Evolutionary conservation across 495 filamentous ascomycete species (phyloP).

Genomic region (Parathielavia hyrcaniae): DNA sequence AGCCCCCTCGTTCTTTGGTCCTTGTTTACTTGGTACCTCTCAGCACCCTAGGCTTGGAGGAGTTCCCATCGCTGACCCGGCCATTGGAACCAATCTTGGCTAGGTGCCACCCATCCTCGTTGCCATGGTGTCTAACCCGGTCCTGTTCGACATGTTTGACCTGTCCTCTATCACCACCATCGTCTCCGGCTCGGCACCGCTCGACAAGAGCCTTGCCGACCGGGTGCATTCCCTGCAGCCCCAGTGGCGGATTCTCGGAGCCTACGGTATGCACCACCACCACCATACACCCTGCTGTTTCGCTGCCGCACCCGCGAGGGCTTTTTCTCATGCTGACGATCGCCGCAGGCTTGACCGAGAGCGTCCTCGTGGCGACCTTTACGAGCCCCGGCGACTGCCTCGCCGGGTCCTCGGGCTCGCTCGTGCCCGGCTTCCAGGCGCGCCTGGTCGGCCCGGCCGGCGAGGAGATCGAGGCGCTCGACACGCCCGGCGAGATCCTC

Average conservation of each 20-base stretch:
- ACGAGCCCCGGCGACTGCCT: neutral
- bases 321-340: too few species aligned
- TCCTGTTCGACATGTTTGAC: neutral
- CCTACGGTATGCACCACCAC: neutral
- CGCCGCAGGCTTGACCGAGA: neutral
- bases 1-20: too few species aligned
- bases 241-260: neutral
- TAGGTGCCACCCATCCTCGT: neutral
- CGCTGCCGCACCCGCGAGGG: too few species aligned
- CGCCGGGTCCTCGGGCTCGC: neutral
- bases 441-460: neutral
- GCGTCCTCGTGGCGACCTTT: neutral
- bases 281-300: too few species aligned
- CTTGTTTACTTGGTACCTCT: too few species aligned
- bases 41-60: too few species aligned
- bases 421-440: neutral
- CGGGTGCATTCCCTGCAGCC: too few species aligned
- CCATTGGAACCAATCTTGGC: too few species aligned
- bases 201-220: too few species aligned
- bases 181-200: too few species aligned
- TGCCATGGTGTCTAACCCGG: neutral
- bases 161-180: neutral
- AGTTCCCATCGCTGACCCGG: too few species aligned
- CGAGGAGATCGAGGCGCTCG: neutral
- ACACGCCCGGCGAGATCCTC: neutral